A percentile compares a stretch with the other conserved stretches of the same genome.
Conservation (phyloP, 108 stramenopile species). For the Cyclotella kingstonii region DNA sequence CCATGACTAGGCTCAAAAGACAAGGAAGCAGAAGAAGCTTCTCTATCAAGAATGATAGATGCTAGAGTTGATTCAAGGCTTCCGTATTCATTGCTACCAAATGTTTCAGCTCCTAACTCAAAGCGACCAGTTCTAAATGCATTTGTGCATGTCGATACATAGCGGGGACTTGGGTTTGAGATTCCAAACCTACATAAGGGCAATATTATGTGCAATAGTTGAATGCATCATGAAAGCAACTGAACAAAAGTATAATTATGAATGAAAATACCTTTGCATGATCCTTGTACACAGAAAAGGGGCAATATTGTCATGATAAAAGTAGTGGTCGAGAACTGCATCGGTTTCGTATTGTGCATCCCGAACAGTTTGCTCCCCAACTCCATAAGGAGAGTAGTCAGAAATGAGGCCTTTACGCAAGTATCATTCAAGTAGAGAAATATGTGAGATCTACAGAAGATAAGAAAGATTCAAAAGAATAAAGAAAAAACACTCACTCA, state of each 20-base stretch:
- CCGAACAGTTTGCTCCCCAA: constrained; percentile 39
- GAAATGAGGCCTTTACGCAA: constrained; percentile 14
- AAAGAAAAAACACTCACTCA: constrained; percentile 25
- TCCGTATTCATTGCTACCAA: constrained; percentile 58
- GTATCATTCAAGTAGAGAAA: not conserved
- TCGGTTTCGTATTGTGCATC: constrained; percentile 73
- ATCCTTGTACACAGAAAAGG: constrained; percentile 60
- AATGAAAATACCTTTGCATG: constrained; percentile 49
- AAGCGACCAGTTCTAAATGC: constrained; percentile 65
- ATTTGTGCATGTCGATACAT: constrained; percentile 38
- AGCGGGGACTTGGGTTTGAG: constrained; percentile 66
- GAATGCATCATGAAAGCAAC: constrained; percentile 9
- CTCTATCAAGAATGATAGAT: constrained; percentile 57
- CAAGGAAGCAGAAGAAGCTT: constrained; percentile 42
- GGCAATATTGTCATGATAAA: constrained; percentile 58
- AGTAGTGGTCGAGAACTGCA: constrained; percentile 65
- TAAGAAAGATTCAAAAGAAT: not conserved
- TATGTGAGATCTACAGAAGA: not conserved
- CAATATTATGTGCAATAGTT: not conserved
- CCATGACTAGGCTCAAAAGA: constrained; percentile 63
- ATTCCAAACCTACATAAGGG: constrained; percentile 10
- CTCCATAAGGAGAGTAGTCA: constrained; percentile 21
- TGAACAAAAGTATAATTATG: too few species aligned
- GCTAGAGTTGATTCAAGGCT: constrained; percentile 55
- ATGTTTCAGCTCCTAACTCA: constrained; percentile 21